A percentile compares a stretch with the other conserved stretches of the same genome.
These are phyloP conservation scores for Fusarium sp. DNA, from an alignment of 2,329 filamentous ascomycete species.

Conservation along the genomic window DNA sequence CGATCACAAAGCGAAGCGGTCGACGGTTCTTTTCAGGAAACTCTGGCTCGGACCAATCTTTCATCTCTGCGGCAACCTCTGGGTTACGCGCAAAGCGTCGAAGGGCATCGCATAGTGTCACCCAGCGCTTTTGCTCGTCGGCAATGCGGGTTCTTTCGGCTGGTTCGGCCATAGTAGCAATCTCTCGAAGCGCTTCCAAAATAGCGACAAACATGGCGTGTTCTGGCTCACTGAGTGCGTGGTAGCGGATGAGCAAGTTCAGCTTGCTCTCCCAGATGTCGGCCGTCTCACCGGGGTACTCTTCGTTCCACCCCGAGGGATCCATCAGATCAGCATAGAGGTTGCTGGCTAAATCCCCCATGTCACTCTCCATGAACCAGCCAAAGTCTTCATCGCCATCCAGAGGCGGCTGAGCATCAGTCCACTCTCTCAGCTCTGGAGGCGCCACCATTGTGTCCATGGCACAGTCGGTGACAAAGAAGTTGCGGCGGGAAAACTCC, in stretches of 20 bases:
- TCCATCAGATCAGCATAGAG: neutral
- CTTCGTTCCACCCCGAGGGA: neutral
- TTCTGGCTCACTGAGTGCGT: neutral
- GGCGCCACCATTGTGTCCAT: neutral
- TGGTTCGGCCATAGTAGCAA: neutral
- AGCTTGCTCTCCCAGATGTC: neutral
- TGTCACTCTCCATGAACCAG: neutral
- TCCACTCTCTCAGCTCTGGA: neutral
- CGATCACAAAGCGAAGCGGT: neutral
- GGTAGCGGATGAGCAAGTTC: neutral
- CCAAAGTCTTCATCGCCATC: neutral
- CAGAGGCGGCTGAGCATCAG: neutral
- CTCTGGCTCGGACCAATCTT: neutral
- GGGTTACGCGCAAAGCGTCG: neutral
- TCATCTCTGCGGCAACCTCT: neutral
- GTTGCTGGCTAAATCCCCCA: neutral
- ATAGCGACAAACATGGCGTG: neutral
- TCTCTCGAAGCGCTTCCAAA: neutral
- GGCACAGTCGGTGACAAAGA: neutral
- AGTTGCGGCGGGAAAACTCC: neutral
- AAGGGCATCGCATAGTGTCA: neutral
- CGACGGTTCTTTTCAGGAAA: neutral
- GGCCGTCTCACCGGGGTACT: neutral
- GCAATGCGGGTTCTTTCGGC: too few relatives aligned
- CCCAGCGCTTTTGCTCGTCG: neutral